These are phyloP conservation scores for Eleusine coracana DNA, from an alignment of 176 grass and related monocot genomes.

Conservation along the genomic window DNA sequence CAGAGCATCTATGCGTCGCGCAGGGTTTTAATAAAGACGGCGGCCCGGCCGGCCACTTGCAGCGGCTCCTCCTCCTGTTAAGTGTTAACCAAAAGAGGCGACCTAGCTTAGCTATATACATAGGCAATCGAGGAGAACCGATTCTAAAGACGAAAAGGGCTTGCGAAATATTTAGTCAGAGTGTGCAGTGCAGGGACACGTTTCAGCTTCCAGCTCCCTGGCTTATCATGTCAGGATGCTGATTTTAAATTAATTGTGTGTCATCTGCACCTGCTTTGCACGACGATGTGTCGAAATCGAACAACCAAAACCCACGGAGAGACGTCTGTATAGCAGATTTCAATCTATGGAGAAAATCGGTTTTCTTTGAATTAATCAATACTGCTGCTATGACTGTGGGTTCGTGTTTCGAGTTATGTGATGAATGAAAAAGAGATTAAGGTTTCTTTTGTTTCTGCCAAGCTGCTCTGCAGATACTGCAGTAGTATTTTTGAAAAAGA, in stretches of 20 bases:
- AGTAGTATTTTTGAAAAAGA: neutral
- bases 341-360: neutral
- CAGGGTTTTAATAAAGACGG: neutral
- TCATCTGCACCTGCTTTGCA: neutral
- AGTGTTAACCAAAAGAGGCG: neutral
- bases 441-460: no score
- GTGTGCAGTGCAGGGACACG: neutral
- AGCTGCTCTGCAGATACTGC: neutral
- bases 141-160: slow-evolving; percentile 7
- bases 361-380: neutral
- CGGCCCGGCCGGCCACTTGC: neutral
- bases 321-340: neutral
- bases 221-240: neutral
- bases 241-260: neutral
- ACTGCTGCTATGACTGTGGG: neutral
- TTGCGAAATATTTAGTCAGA: neutral
- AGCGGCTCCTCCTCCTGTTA: neutral
- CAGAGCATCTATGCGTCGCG: slow-evolving; percentile 21
- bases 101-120: neutral
- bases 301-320: neutral
- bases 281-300: neutral
- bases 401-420: neutral
- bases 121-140: neutral
- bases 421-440: no score
- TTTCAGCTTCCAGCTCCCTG: neutral